These are phyloP conservation scores for Haplographium delicatum DNA, from an alignment of 495 filamentous ascomycete species.

Conservation along the genomic window DNA sequence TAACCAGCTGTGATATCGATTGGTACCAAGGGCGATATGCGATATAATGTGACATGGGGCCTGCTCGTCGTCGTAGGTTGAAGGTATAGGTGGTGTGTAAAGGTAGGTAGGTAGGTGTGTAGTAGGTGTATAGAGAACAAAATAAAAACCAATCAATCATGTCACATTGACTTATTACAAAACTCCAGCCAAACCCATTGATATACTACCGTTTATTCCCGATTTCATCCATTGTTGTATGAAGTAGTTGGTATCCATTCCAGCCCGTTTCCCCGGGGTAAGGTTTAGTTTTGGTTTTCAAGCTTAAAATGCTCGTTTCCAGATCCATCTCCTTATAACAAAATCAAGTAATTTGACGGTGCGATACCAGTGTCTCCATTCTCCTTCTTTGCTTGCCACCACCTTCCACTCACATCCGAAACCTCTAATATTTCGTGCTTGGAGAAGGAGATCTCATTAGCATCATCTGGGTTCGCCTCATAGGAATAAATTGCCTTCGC, in stretches of 20 bases:
- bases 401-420: slow-evolving; percentile 91
- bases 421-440: slow-evolving; percentile 98
- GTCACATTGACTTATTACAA: slow-evolving; percentile 22
- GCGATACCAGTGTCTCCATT: slow-evolving; percentile 95
- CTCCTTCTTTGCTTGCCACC: slow-evolving; percentile 98
- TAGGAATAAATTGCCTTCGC: slow-evolving; percentile 99
- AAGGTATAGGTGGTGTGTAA: too few relatives aligned
- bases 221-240: too few relatives aligned
- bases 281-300: too few relatives aligned
- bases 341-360: slow-evolving; percentile 94
- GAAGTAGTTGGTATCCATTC: not conserved
- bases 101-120: too few relatives aligned
- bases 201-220: not conserved
- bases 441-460: slow-evolving; percentile 94
- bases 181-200: slow-evolving; percentile 17
- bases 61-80: too few relatives aligned
- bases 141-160: slow-evolving; percentile 17
- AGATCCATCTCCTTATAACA: slow-evolving; percentile 57
- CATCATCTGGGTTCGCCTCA: slow-evolving; percentile 96
- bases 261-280: too few relatives aligned
- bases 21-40: too few relatives aligned
- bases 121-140: too few relatives aligned
- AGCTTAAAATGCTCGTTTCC: too few relatives aligned
- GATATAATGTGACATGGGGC: too few relatives aligned
- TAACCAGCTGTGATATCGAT: too few relatives aligned